These are phyloP conservation scores for Besnoitia besnoiti DNA, from an alignment of 169 alveolate species.

Conservation along the genomic window DNA sequence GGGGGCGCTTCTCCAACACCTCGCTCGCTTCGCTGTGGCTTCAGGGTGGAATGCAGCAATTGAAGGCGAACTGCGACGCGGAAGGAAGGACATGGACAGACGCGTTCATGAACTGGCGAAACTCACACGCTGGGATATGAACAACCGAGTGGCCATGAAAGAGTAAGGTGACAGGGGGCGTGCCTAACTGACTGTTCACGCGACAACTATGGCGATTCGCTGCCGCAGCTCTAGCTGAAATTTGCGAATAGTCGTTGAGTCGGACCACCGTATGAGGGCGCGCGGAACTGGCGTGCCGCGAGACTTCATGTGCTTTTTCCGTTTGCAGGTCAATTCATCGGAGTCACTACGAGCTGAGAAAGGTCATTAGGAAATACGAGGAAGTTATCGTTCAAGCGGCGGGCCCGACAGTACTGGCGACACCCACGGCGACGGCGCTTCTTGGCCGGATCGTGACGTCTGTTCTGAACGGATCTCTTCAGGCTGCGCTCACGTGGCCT, in stretches of 20 bases:
- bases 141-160: slow-evolving; percentile 61
- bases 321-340: slow-evolving; percentile 59
- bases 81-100: slow-evolving; percentile 58
- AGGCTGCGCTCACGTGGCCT: slow-evolving; percentile 10
- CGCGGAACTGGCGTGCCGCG: too few species aligned
- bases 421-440: neutral
- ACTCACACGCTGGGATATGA: slow-evolving; percentile 65
- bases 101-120: slow-evolving; percentile 35
- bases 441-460: slow-evolving; percentile 46
- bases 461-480: slow-evolving; percentile 35
- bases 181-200: too few species aligned
- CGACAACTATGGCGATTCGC: too few species aligned
- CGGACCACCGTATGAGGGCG: too few species aligned
- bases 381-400: slow-evolving; percentile 53
- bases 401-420: slow-evolving; percentile 12
- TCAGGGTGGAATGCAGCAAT: slow-evolving; percentile 65
- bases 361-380: slow-evolving; percentile 51
- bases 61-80: slow-evolving; percentile 57
- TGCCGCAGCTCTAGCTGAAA: too few species aligned
- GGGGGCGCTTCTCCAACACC: slow-evolving; percentile 21
- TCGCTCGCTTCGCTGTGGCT: slow-evolving; percentile 59
- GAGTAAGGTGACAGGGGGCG: slow-evolving; percentile 57
- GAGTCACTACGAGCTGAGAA: slow-evolving; percentile 64
- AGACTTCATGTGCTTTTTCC: neutral
- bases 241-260: too few species aligned